Evolutionary conservation across 352 stramenopile genomes (phyloP), one percentile per base, ranked within the genome.

Genomic region (Saprolegnia parasitica): DNA sequence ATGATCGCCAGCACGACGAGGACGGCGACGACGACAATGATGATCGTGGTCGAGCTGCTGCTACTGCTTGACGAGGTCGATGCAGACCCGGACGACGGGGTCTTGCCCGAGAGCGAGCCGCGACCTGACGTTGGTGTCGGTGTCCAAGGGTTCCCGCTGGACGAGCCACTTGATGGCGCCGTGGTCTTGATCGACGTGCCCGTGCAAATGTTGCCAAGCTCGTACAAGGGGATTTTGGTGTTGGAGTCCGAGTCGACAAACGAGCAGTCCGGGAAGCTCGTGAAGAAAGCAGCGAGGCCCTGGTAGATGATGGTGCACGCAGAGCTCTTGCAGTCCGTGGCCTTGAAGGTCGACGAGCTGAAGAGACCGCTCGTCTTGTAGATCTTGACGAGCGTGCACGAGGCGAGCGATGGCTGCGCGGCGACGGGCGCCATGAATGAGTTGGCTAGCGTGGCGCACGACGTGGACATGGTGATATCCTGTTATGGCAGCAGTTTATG

Each of bases 11-110:
- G 13, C 4, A 40, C 11, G 2, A 60, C 13, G 35, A 60, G 11
- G 24, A 60, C 52, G 35, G 10, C 24, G 35, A 60, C 52, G 13
- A 60, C 52, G 35, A 60, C n/a, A 24, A 60, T 60, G 35, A 60
- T 24, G 35, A 60, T 60, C 3, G 52, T 60, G 13, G 35, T 35
- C 20, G 52, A 40, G 9, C n/a, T 60, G 24, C 35, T 60, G 35
- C 52, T 24, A 9, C 35, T 40, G 35, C 52, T 60, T 4, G 52
- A 60, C 13, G 52, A 60, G 1, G 52, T 35, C 11, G 52, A 40
- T 15, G 11, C 13, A 2, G 52, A 42, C 35, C 29, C 29, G 29
- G 29, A 5, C 2, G 52, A 60, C n/a, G 35, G 35, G 3, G 52
- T 35, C 13, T 60, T 60, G 35, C 24, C 11, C 13, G 52, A 40